Evolutionary conservation across 257 asterid species (phyloP), one percentile per base, ranked within the genome.

Genomic region (Solanum sejunctum): DNA sequence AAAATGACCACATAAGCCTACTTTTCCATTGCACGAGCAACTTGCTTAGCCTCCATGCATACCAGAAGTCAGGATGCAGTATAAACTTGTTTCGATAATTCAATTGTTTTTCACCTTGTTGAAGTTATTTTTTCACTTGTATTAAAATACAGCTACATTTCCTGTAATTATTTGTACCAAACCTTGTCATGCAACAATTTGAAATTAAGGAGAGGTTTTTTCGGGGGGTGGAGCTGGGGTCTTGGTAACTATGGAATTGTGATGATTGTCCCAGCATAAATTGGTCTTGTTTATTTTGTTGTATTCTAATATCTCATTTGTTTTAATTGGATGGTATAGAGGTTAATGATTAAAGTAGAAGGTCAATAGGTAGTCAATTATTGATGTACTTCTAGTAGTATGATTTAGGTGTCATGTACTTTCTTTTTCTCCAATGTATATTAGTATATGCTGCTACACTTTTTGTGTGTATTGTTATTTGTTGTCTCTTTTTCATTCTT

Each of bases 1-100:
- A 70, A 87, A 92, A 81, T 90, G 94, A 85, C 97, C 94, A 32
- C 94, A 94, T 39, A 93, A 92, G 92, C 84, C 96, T 85, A 89
- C 47, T 67, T 67, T 87, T 45, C 17, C 90, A 88, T 95, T 91
- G 88, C 97, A 89, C 87, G 96, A 94, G 85, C 99, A 92, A 88
- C 88, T 87, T 73, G 47, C 90, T 26, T 98, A 93, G 87, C 86
- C 94, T 93, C 90, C 84, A 87, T 90, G 93, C 72, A 45, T 70
- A 18, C 79, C 9, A 41, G 23, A 36, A 69, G 26, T 17, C 51
- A 69, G 9, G 16, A 67, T 18, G 75, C 75, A 32, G 49, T 97
- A 20, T 26, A 4, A 32, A 32, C n/a, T 69, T 69, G 21, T 69
- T 36, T 8, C n/a, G 23, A 39, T 69, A 36, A 20, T 69, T 39